phyloP scores from a whole-genome alignment of 179 eudicot species.

The Heliamphora pulchella region DNA sequence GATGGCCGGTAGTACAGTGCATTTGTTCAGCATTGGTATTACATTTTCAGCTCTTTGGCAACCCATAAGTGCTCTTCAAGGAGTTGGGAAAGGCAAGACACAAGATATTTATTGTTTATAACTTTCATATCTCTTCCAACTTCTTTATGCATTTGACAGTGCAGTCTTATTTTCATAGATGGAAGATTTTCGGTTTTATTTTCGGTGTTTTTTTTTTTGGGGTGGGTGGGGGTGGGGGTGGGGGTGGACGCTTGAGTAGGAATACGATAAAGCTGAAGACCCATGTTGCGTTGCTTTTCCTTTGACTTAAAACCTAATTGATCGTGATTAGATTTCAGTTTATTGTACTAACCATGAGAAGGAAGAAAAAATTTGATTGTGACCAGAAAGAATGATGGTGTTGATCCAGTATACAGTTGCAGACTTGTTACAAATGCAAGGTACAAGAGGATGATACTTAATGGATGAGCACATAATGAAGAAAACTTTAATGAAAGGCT shows the following conservation, averaged over 20 bases:
- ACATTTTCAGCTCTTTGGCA: conserved; percentile 92
- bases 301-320: too few species aligned
- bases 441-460: background rate
- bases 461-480: background rate
- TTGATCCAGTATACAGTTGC: too few species aligned
- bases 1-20: conserved; percentile 99
- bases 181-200: too few species aligned
- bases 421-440: too few species aligned
- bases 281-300: too few species aligned
- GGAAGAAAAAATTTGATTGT: too few species aligned
- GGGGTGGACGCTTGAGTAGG: background rate
- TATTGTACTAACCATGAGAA: too few species aligned
- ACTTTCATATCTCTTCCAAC: background rate
- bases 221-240: background rate
- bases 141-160: background rate
- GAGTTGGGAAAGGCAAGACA: conserved; percentile 68
- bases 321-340: too few species aligned
- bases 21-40: conserved; percentile 92
- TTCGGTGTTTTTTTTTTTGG: background rate
- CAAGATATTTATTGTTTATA: background rate
- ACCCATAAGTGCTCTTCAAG: conserved; percentile 90
- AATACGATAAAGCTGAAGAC: too few species aligned
- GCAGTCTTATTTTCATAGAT: background rate
- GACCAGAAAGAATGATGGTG: too few species aligned
- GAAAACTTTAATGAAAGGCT: background rate